Conservation (phyloP, 1,284 basidiomycete species). For the Baeospora myosura region DNA sequence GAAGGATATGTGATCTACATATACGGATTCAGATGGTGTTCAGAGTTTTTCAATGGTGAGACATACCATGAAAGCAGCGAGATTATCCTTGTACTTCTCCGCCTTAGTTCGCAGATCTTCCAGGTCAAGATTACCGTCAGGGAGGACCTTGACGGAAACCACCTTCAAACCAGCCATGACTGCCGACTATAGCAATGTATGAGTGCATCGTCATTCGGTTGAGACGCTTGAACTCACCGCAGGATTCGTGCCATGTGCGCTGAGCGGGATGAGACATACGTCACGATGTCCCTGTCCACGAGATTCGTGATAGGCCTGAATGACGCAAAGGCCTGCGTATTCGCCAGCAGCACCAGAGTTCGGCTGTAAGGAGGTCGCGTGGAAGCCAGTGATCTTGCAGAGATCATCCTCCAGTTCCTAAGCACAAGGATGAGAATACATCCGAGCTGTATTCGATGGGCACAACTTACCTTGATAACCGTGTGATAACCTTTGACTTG, state of each 20-base stretch:
- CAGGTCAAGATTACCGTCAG: slow-evolving; percentile 86
- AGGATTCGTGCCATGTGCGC: slow-evolving; percentile 94
- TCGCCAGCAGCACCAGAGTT: slow-evolving; percentile 98
- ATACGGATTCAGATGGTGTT: background rate
- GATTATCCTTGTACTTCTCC: slow-evolving; percentile 82
- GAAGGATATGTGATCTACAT: slow-evolving; percentile 85
- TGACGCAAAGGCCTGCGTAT: slow-evolving; percentile 90
- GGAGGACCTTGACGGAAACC: slow-evolving; percentile 84
- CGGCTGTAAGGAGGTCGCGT: slow-evolving; percentile 91
- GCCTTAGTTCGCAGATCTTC: slow-evolving; percentile 84
- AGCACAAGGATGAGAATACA: background rate
- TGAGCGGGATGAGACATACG: slow-evolving; percentile 91
- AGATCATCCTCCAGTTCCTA: slow-evolving; percentile 88
- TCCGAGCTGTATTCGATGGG: slow-evolving; percentile 6
- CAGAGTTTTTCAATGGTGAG: slow-evolving; percentile 3
- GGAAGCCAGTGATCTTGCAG: slow-evolving; percentile 92
- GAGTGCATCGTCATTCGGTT: background rate
- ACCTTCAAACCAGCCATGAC: slow-evolving; percentile 97
- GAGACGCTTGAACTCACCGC: slow-evolving; percentile 49
- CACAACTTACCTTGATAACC: slow-evolving; percentile 60
- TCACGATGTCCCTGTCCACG: slow-evolving; percentile 82
- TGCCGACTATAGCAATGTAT: slow-evolving; percentile 57
- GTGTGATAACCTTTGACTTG: slow-evolving; percentile 86
- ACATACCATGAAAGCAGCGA: slow-evolving; percentile 93
- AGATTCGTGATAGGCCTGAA: slow-evolving; percentile 90